Evolutionary conservation across 352 stramenopile species (phyloP).

Genomic region (Pythium folliculosum): DNA sequence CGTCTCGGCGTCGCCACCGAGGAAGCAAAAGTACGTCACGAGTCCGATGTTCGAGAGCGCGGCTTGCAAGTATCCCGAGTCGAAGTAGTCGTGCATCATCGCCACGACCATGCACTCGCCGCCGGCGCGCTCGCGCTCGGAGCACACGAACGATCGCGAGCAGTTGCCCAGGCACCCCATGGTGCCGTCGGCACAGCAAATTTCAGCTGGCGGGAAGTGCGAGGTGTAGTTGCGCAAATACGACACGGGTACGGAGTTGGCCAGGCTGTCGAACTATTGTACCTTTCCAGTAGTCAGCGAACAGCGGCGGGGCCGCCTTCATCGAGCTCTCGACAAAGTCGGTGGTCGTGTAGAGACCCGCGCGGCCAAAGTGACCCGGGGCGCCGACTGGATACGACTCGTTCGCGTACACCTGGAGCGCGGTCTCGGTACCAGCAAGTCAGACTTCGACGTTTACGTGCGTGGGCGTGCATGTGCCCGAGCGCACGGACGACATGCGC

Average conservation of each 20-base stretch:
- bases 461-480: conserved; percentile 35
- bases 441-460: conserved; percentile 53
- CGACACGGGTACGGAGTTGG: conserved; percentile 30
- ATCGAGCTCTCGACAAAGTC: conserved; percentile 30
- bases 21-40: conserved; percentile 48
- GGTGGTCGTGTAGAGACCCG: conserved; percentile 44
- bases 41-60: conserved; percentile 37
- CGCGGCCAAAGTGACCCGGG: conserved; percentile 37
- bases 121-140: conserved; percentile 38
- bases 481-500: conserved; percentile 35
- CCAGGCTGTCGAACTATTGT: conserved; percentile 41
- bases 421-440: conserved; percentile 35
- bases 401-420: conserved; percentile 30
- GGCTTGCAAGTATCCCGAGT: conserved; percentile 34
- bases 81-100: conserved; percentile 40
- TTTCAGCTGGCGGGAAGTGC: conserved; percentile 35
- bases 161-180: conserved; percentile 55
- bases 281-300: conserved; percentile 57
- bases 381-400: conserved; percentile 28
- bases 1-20: conserved; percentile 8
- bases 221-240: conserved; percentile 32
- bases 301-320: conserved; percentile 21
- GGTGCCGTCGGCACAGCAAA: conserved; percentile 33
- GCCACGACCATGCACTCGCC: conserved; percentile 41
- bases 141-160: conserved; percentile 47